Evolutionary conservation across 2,329 filamentous ascomycete species (phyloP).

Genomic region (Fusarium sp.): DNA sequence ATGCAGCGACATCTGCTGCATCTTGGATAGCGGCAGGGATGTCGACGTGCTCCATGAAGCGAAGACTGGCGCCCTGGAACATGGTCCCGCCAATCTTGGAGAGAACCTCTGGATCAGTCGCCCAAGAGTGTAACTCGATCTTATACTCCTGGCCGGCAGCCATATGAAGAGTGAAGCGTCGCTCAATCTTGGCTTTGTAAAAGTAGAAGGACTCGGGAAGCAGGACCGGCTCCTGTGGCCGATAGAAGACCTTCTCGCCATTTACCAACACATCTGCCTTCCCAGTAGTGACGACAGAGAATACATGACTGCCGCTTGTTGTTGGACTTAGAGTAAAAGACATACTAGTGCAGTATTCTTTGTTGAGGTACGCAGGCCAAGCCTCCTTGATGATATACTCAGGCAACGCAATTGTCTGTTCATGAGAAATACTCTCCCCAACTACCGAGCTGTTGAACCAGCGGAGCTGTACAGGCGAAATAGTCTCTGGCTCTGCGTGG

Average conservation of each 20-base stretch:
- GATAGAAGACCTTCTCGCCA: background rate
- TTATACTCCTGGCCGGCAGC: background rate
- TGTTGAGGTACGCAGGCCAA: background rate
- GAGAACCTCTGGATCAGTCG: background rate
- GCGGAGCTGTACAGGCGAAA: background rate
- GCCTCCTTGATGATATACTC: slow-evolving; percentile 18
- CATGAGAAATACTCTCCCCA: background rate
- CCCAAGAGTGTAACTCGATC: slow-evolving; percentile 2
- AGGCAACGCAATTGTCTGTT: background rate
- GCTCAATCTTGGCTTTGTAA: slow-evolving; percentile 14
- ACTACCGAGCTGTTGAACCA: background rate
- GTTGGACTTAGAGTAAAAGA: background rate
- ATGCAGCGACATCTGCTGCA: background rate
- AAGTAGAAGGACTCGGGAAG: slow-evolving; percentile 13
- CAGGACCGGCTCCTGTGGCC: background rate
- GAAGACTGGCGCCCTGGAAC: slow-evolving; percentile 11
- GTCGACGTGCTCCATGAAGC: background rate
- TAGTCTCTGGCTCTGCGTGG: background rate
- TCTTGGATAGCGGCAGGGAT: background rate
- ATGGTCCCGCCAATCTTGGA: slow-evolving; percentile 4
- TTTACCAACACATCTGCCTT: background rate
- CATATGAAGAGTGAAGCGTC: background rate
- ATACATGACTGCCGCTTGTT: background rate
- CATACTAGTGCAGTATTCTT: background rate
- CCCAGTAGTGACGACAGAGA: background rate